phyloP scores from a whole-genome alignment of 345 rosid species.

The Salix suchowensis region DNA sequence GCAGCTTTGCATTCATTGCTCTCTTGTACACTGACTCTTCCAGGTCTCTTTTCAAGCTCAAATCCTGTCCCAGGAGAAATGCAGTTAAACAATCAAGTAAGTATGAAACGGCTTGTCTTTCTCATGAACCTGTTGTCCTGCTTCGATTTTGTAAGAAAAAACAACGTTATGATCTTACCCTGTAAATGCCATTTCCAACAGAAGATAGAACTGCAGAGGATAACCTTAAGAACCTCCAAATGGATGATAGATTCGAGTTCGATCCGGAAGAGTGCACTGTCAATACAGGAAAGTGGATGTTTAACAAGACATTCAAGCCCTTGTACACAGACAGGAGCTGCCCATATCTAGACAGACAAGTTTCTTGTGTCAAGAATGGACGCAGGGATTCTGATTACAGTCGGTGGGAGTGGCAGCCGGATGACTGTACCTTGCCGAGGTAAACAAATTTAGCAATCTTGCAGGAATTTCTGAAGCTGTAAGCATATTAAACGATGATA shows the following conservation, averaged over 20 bases:
- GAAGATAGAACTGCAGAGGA: constrained; percentile 31
- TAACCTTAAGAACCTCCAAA: constrained; percentile 26
- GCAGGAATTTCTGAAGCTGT: too few relatives aligned
- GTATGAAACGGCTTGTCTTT: neutral
- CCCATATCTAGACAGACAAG: constrained; percentile 73
- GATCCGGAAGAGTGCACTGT: constrained; percentile 83
- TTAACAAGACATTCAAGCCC: constrained; percentile 53
- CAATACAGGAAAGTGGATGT: constrained; percentile 75
- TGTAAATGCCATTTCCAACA: constrained; percentile 17
- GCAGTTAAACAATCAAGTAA: constrained; percentile 50
- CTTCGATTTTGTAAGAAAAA: neutral
- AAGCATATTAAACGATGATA: too few relatives aligned
- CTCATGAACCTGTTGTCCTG: neutral
- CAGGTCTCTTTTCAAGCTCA: constrained; percentile 36
- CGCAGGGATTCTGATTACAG: constrained; percentile 60
- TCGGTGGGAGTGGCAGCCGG: constrained; percentile 93
- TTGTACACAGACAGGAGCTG: constrained; percentile 73
- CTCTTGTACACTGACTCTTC: constrained; percentile 66
- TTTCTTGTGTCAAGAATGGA: constrained; percentile 71
- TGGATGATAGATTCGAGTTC: constrained; percentile 80
- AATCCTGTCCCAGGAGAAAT: constrained; percentile 47
- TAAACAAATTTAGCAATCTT: constrained; percentile 4
- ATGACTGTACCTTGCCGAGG: constrained; percentile 81
- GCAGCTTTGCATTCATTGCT: constrained; percentile 48
- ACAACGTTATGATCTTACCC: neutral